A percentile compares a stretch with the other conserved stretches of the same genome.
phyloP scores from a whole-genome alignment of 441 rosid species.

The Populus trichocarpa region DNA sequence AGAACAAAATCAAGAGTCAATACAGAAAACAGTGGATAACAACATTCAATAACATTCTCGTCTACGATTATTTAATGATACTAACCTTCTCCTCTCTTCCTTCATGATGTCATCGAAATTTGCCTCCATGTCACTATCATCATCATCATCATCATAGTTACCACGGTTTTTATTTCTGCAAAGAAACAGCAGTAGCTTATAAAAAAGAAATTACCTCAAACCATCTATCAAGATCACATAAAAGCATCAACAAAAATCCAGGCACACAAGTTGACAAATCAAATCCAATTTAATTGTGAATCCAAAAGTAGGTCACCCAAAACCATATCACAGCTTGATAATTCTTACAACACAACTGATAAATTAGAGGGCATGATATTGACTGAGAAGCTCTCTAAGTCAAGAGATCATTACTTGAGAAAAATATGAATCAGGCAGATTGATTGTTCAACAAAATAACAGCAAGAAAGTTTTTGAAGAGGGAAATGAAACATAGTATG shows the following conservation, averaged over 20 bases:
- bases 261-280: neutral
- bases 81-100: conserved; percentile 79
- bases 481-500: neutral
- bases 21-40: neutral
- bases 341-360: neutral
- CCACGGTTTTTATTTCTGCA: conserved; percentile 46
- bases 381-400: neutral
- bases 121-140: conserved; percentile 75
- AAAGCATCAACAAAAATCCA: neutral
- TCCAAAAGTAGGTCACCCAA: neutral
- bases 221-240: neutral
- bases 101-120: conserved; percentile 63
- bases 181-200: conserved; percentile 3
- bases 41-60: neutral
- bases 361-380: neutral
- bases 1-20: neutral
- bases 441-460: neutral
- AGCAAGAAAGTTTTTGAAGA: neutral
- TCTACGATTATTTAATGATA: neutral
- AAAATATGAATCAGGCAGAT: neutral
- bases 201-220: neutral
- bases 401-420: neutral
- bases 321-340: neutral
- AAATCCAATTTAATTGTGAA: neutral
- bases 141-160: conserved; percentile 38